These are phyloP conservation scores for Kodamaea derodonti DNA, from an alignment of 1,139 yeast genomes.

Conservation along the genomic window DNA sequence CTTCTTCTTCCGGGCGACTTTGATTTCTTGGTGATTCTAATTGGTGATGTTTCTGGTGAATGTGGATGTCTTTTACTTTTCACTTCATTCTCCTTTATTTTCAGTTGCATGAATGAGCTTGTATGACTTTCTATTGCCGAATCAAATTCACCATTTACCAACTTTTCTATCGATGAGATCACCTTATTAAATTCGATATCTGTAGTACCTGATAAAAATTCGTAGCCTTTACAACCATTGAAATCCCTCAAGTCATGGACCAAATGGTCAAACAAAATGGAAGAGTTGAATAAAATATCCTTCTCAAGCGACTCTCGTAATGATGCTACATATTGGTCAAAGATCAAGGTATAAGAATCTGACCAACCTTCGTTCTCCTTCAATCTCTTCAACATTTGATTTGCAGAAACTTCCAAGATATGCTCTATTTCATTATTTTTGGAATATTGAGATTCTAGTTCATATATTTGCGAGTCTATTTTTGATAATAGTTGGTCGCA, in stretches of 20 bases:
- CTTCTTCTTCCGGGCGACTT: constrained; percentile 1
- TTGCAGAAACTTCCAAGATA: constrained; percentile 40
- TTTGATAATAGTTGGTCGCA: constrained; percentile 24
- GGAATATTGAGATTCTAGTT: constrained; percentile 49
- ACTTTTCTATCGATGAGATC: constrained; percentile 19
- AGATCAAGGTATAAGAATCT: constrained; percentile 35
- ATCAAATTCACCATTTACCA: constrained; percentile 39
- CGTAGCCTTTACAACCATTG: constrained; percentile 12
- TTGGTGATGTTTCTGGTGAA: background rate
- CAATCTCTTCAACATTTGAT: constrained; percentile 41
- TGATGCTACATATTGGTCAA: constrained; percentile 36
- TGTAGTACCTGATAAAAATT: background rate
- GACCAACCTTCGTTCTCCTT: constrained; percentile 56
- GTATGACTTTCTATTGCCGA: constrained; percentile 28
- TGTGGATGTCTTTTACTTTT: background rate
- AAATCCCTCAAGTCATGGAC: constrained; percentile 26
- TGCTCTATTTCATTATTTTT: constrained; percentile 49
- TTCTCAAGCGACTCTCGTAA: constrained; percentile 47
- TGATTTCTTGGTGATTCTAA: background rate
- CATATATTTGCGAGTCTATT: constrained; percentile 40
- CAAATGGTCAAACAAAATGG: constrained; percentile 44
- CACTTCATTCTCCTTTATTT: constrained; percentile 14
- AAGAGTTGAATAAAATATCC: constrained; percentile 53
- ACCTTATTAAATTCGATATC: constrained; percentile 8
- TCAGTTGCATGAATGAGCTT: constrained; percentile 27